Conservation (phyloP, 148 eudicot genomes). For the Vaccinium myrtillus region DNA sequence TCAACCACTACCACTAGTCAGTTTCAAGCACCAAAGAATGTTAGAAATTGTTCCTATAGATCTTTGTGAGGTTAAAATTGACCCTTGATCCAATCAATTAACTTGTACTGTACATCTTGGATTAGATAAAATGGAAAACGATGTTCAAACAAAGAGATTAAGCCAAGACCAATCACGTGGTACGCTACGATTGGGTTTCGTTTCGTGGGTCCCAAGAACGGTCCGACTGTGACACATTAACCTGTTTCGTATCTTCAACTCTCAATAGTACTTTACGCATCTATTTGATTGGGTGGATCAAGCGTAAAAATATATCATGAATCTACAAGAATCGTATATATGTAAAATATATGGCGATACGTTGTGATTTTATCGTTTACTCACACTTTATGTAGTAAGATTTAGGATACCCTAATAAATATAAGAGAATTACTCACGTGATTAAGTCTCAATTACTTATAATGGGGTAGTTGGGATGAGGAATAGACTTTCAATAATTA, state of each 20-base stretch:
- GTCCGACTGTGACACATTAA: background rate
- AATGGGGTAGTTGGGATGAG: background rate
- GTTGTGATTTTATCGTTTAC: background rate
- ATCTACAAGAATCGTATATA: background rate
- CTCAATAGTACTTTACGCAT: too few species aligned
- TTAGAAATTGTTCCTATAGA: background rate
- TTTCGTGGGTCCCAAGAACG: background rate
- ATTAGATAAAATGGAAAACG: background rate
- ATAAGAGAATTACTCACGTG: background rate
- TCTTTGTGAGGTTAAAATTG: background rate
- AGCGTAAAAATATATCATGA: background rate
- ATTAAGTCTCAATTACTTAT: background rate
- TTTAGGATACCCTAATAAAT: background rate
- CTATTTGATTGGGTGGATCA: background rate
- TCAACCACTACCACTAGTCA: constrained; percentile 9
- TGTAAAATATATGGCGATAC: background rate
- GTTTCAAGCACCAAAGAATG: background rate
- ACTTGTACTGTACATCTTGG: background rate
- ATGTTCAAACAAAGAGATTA: background rate
- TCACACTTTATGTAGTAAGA: background rate
- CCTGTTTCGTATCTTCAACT: too few species aligned
- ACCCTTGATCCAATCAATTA: constrained; percentile 3
- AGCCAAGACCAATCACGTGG: background rate
- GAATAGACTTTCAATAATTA: background rate
- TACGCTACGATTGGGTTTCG: background rate